Evolutionary conservation across 768 basidiomycete species (phyloP), one percentile per base, ranked within the genome.

Genomic region (Mycena amicta): DNA sequence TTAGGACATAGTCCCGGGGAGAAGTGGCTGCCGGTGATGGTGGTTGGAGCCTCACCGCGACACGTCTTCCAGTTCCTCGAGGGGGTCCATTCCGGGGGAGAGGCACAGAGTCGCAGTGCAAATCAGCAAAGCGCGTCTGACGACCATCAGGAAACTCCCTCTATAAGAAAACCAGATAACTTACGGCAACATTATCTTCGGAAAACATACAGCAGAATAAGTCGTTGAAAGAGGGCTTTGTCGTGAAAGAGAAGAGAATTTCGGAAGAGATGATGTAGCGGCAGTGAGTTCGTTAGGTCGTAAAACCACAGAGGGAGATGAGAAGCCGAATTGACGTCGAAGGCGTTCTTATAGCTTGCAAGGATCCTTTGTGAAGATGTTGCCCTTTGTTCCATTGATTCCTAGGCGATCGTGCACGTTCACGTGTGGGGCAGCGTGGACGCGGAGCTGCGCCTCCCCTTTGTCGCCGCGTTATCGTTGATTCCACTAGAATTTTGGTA

Each of bases 1-100:
- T 56, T 4, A 50, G 16, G 6, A 60, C 62, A 29, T 60, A 63
- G 1, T 23, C 25, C 12, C 22, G 13, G 6, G 47, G 22, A 13
- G 47, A 49, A 37, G 33, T 8, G 8, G 18, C 18, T 5, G 47
- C 5, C 26, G 25, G 25, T 4, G 11, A 12, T 8, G 47, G 47
- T 4, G 13, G 47, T 25, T 49, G 22, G 25, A 49, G 26, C 25
- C 5, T 25, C 5, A 49, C 47, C 11, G 26, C 12, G 11, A 12
- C 11, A 13, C 47, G 27, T 5, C 5, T 25, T 25, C 47, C 47
- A 20, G 6, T 37, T 37, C 33, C 11, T 37, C 33, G 33, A 18
- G 33, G 25, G 26, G 5, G 27, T 26, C 11, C 8, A 28, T 49
- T 22, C 12, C 25, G 5, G 11, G 22, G 47, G 5, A 45, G 20